Evolutionary conservation across 768 basidiomycete species (phyloP).

Genomic region (Tephrocybe sp.): DNA sequence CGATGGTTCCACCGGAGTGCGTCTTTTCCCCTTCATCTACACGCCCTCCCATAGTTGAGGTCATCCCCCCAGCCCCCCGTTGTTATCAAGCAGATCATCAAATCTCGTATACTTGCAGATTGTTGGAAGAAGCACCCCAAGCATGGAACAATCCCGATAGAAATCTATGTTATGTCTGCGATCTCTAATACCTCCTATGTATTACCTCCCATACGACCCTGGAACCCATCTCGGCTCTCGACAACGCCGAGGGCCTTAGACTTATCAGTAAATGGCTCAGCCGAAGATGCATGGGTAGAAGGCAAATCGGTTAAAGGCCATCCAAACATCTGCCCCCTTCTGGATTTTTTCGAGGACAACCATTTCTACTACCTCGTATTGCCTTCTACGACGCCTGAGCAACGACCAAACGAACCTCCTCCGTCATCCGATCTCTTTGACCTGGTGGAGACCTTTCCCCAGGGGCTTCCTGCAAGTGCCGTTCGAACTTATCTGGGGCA

Average conservation of each 20-base stretch:
- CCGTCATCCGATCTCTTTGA: constrained; percentile 90
- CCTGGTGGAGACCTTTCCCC: constrained; percentile 85
- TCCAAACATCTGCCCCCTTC: constrained; percentile 91
- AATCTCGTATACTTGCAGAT: constrained; percentile 96
- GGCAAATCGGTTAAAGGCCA: constrained; percentile 81
- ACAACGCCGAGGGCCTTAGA: constrained; percentile 18
- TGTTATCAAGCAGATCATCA: constrained; percentile 98
- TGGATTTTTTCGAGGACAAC: constrained; percentile 96
- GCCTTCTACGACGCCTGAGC: constrained; percentile 70
- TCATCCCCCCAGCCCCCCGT: constrained; percentile 65
- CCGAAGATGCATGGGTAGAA: constrained; percentile 59
- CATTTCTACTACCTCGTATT: constrained; percentile 96
- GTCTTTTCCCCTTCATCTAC: constrained; percentile 29
- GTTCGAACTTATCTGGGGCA: constrained; percentile 89
- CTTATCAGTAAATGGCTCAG: constrained; percentile 7
- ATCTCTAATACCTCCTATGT: constrained; percentile 81
- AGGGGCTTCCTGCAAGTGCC: constrained; percentile 74
- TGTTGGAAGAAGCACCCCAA: constrained; percentile 99
- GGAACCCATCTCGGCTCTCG: constrained; percentile 69
- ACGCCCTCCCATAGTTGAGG: constrained; percentile 18
- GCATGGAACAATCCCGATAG: constrained; percentile 96
- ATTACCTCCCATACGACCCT: constrained; percentile 77
- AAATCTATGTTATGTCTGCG: constrained; percentile 92
- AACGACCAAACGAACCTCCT: constrained; percentile 46
- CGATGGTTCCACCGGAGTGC: constrained; percentile 83